A percentile compares a stretch with the other conserved stretches of the same genome.
Conservation (phyloP, 768 basidiomycete genomes). For the Phylloporus sp. region DNA sequence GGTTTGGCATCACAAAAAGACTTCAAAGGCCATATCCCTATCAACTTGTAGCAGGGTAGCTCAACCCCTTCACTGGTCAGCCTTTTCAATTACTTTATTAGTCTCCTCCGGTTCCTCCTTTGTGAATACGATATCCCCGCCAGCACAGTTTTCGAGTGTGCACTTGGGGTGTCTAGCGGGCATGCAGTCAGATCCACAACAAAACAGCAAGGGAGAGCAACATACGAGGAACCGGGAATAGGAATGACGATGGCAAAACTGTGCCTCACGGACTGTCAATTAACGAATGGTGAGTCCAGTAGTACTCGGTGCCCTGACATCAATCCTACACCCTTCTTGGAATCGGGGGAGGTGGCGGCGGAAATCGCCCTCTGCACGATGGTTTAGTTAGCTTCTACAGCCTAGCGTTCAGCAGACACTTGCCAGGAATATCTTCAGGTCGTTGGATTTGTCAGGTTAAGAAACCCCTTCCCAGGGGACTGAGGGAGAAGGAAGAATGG, state of each 20-base stretch:
- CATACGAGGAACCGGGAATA: constrained; percentile 43
- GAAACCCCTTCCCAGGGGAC: constrained; percentile 52
- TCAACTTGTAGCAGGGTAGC: constrained; percentile 35
- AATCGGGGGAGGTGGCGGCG: constrained; percentile 40
- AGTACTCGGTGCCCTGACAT: background rate
- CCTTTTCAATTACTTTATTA: constrained; percentile 32
- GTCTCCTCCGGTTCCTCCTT: constrained; percentile 38
- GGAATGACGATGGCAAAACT: constrained; percentile 47
- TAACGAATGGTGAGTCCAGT: background rate
- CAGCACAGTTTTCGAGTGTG: constrained; percentile 41
- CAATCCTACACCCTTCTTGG: constrained; percentile 37
- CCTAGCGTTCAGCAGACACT: background rate
- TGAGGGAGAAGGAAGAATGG: constrained; percentile 26
- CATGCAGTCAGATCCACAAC: background rate
- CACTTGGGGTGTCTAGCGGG: constrained; percentile 30
- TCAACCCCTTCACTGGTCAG: constrained; percentile 36
- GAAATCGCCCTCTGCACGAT: constrained; percentile 37
- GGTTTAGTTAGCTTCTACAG: background rate
- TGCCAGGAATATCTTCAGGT: constrained; percentile 33
- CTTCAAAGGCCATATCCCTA: too few species aligned
- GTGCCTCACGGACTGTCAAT: constrained; percentile 34
- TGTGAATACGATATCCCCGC: constrained; percentile 38
- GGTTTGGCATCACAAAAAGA: too few species aligned
- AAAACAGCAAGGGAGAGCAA: background rate
- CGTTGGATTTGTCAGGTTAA: constrained; percentile 48